Conservation (phyloP, 441 rosid species). For the Raphanus hybrid region DNA sequence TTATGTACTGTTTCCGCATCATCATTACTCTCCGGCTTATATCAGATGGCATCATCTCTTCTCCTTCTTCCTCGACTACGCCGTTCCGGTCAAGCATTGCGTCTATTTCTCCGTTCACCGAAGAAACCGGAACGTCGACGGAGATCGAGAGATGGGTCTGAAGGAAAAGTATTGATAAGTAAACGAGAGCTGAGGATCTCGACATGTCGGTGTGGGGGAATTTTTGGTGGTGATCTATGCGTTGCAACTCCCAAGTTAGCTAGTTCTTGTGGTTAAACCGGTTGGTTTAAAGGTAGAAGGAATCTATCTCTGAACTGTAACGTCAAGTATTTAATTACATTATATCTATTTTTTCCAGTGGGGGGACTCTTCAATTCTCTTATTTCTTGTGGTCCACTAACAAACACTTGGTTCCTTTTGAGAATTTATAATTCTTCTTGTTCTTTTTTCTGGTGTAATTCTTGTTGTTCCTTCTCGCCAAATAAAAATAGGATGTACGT, state of each 20-base stretch:
- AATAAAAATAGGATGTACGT: too few relatives aligned
- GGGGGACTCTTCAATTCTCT: background rate
- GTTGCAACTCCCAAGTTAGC: constrained; percentile 21
- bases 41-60: constrained; percentile 79
- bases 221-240: constrained; percentile 20
- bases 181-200: constrained; percentile 36
- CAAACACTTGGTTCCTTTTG: constrained; percentile 25
- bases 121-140: constrained; percentile 43
- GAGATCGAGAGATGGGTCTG: constrained; percentile 50
- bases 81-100: constrained; percentile 33
- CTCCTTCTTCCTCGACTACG: constrained; percentile 45
- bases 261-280: constrained; percentile 12
- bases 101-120: constrained; percentile 44
- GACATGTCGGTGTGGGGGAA: constrained; percentile 35
- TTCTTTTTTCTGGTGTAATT: too few relatives aligned
- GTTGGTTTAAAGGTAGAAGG: constrained; percentile 19
- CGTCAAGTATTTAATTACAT: constrained; percentile 26
- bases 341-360: background rate
- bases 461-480: too few relatives aligned
- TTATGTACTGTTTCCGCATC: constrained; percentile 71
- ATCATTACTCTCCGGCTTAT: constrained; percentile 64
- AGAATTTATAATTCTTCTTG: background rate
- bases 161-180: constrained; percentile 47
- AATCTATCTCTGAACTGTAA: constrained; percentile 15
- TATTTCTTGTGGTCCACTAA: constrained; percentile 29